Percentiles rank a stretch among this genome's conserved stretches.
phyloP scores from a whole-genome alignment of 2,329 filamentous ascomycete genomes.

The Xylariaceae sp. region DNA sequence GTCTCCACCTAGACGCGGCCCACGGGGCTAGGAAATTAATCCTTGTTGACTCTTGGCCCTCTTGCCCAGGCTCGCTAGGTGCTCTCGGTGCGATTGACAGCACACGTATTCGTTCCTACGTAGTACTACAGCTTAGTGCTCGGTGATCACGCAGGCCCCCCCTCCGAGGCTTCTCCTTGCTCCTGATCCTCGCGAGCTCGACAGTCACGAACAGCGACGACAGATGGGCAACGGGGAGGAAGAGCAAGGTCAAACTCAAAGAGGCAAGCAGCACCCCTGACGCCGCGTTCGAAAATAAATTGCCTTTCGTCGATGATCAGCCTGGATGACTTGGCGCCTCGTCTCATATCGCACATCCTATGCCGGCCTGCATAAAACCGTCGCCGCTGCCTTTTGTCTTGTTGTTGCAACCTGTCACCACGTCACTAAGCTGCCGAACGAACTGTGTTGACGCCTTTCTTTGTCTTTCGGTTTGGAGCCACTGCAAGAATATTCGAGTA shows the following conservation, averaged over 20 bases:
- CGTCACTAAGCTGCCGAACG: too few relatives aligned
- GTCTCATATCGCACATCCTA: constrained; percentile 7
- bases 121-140: too few relatives aligned
- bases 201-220: background rate
- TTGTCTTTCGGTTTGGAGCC: too few relatives aligned
- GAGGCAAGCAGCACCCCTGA: constrained; percentile 14
- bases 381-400: background rate
- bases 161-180: background rate
- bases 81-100: too few relatives aligned
- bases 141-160: too few relatives aligned
- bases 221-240: background rate
- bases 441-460: too few relatives aligned
- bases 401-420: background rate
- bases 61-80: too few relatives aligned
- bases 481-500: too few relatives aligned
- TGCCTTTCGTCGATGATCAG: constrained; percentile 8
- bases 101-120: too few relatives aligned
- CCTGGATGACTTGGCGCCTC: constrained; percentile 6
- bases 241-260: constrained; percentile 8
- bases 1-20: constrained; percentile 13
- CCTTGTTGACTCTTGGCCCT: too few relatives aligned
- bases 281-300: constrained; percentile 3
- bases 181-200: background rate
- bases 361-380: constrained; percentile 11
- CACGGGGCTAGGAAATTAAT: background rate